phyloP scores from a whole-genome alignment of 345 rosid genomes.

The Ceriops decandra region DNA sequence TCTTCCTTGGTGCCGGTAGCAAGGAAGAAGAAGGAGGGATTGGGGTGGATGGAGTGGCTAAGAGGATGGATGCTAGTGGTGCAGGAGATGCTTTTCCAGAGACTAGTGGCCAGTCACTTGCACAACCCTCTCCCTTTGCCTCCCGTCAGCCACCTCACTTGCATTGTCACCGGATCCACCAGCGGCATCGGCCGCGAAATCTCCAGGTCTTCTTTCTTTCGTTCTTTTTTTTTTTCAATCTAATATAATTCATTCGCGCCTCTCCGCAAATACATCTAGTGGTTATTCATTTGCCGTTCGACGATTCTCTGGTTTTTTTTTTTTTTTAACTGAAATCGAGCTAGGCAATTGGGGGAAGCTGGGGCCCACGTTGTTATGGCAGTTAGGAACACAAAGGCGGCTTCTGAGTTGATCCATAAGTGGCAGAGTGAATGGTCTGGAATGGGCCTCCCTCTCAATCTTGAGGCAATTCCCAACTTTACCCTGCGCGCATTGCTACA shows the following conservation, averaged over 20 bases:
- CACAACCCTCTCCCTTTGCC: slow-evolving; percentile 78
- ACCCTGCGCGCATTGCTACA: background rate
- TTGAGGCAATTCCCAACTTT: slow-evolving; percentile 43
- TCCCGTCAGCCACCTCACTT: slow-evolving; percentile 66
- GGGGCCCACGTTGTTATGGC: slow-evolving; percentile 99
- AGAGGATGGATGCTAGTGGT: slow-evolving; percentile 75
- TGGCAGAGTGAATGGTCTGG: slow-evolving; percentile 84
- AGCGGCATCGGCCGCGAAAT: slow-evolving; percentile 95
- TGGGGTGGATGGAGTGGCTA: slow-evolving; percentile 96
- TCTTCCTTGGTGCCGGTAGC: background rate
- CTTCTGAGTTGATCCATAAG: slow-evolving; percentile 61
- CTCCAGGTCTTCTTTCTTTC: slow-evolving; percentile 42
- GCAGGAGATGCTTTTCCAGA: slow-evolving; percentile 77
- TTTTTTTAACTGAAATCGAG: background rate
- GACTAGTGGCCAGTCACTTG: slow-evolving; percentile 78
- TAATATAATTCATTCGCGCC: background rate
- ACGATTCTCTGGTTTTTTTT: background rate
- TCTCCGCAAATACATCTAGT: background rate
- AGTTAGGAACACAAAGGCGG: slow-evolving; percentile 75
- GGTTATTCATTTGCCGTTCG: background rate
- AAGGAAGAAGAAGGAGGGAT: slow-evolving; percentile 47
- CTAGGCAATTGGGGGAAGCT: slow-evolving; percentile 87
- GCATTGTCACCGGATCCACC: slow-evolving; percentile 93
- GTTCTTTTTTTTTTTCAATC: background rate
- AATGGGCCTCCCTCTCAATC: slow-evolving; percentile 64